Base-by-base conservation (phyloP, 495 filamentous ascomycete species). In the Lophium mytilinum region DNA sequence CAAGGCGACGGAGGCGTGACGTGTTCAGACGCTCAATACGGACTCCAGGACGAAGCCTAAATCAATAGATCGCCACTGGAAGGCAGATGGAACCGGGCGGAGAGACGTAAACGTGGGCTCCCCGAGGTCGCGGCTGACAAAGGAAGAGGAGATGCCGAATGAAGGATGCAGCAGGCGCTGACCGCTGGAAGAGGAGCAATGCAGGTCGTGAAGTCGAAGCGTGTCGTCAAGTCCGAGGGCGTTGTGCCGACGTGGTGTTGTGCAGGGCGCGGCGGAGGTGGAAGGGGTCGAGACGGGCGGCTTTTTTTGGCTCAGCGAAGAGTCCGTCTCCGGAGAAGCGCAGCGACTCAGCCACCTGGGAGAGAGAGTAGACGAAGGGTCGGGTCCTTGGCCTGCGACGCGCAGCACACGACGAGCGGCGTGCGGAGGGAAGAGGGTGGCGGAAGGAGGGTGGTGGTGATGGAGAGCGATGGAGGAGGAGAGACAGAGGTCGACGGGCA, bases 41-140 rank as follows among this genome's bases (percentile, higher is more conserved):
- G 58, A 56, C 3, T 30, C 57, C 54, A 52, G 58, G 62, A 65
- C 62, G 62, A 65, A 50, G 53, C 41, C 62, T 65, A 65, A 65
- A 52, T 65, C 36, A 65, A 65, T 65, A 65, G 62, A 58, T 65
- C 62, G 62, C 55, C 62, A 58, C 53, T 61, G 53, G 57, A 35
- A 30, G 42, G 33, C 24, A 30, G 24, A 2, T 30, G 24, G 24
- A 30, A 30, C 24, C 6, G 24, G 24, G 24, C 24, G 24, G 24
- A 30, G 24, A 30, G 24, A 30, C 24, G 24, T 30, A 30, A 6
- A 30, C 24, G 24, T 30, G 6, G 24, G 6, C 24, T 30, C 6
- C 24, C 24, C 24, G 24, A 30, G 24, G 40, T 54, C 47, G 58
- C 37, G 43, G 54, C 39, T 41, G 53, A 42, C n/a, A n/a, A n/a